Conservation (phyloP, 306 rosid genomes). For the Pueraria montana region DNA sequence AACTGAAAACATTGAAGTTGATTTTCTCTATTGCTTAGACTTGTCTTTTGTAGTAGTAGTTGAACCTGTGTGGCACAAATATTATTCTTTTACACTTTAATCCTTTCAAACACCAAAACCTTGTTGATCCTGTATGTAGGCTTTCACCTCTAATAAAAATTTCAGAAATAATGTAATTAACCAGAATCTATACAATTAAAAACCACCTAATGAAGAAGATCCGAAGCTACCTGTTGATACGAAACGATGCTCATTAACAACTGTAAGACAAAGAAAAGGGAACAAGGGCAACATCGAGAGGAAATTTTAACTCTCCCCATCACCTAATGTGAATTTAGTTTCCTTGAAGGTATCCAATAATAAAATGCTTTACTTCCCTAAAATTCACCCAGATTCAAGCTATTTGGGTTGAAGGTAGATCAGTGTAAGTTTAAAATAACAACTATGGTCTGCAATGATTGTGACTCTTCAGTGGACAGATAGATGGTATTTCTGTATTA, state of each 20-base stretch:
- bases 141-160: not conserved
- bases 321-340: slow-evolving; percentile 19
- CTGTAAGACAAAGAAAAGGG: slow-evolving; percentile 2
- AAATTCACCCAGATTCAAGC: not conserved
- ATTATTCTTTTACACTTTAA: slow-evolving; percentile 20
- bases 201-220: slow-evolving; percentile 12
- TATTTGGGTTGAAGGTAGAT: slow-evolving; percentile 3
- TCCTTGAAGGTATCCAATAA: slow-evolving; percentile 10
- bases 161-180: slow-evolving; percentile 26
- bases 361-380: not conserved
- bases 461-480: slow-evolving; percentile 11
- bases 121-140: slow-evolving; percentile 6
- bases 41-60: not conserved
- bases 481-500: slow-evolving; percentile 24
- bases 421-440: slow-evolving; percentile 1
- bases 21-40: slow-evolving; percentile 17
- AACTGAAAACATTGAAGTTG: slow-evolving; percentile 13
- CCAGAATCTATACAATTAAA: not conserved
- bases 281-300: not conserved
- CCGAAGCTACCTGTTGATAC: not conserved
- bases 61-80: not conserved
- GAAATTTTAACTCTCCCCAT: slow-evolving; percentile 2
- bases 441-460: not conserved
- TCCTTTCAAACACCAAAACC: slow-evolving; percentile 43
- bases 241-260: slow-evolving; percentile 9